phyloP scores from a whole-genome alignment of 441 rosid genomes.

The Brassica hybrid region DNA sequence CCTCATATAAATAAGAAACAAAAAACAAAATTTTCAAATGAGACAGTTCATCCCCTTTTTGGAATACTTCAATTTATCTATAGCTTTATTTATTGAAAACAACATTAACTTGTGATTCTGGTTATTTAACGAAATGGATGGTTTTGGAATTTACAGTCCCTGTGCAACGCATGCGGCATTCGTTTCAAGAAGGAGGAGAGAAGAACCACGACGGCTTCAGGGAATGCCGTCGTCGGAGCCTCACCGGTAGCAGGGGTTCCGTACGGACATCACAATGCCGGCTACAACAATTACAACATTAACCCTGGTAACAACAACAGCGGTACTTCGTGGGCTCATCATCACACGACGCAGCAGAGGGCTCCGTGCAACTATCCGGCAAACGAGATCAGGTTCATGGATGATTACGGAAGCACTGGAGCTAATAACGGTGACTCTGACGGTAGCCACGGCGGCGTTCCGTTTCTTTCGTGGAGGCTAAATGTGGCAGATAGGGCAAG shows the following conservation, averaged over 20 bases:
- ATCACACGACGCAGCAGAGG: conserved; percentile 64
- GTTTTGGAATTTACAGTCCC: conserved; percentile 61
- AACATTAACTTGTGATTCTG: conserved; percentile 19
- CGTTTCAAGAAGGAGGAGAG: conserved; percentile 97
- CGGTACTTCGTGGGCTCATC: conserved; percentile 35
- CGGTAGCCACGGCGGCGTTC: conserved; percentile 45
- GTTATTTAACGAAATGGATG: conserved; percentile 29
- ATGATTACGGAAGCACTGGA: conserved; percentile 52
- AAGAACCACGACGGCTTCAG: background rate
- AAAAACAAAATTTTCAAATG: conserved; percentile 1
- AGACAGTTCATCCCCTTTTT: background rate
- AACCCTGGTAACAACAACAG: conserved; percentile 20
- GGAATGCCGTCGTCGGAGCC: conserved; percentile 40
- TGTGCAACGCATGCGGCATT: conserved; percentile 99
- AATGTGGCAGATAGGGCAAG: conserved; percentile 85
- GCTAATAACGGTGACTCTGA: conserved; percentile 48
- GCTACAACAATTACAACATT: conserved; percentile 36
- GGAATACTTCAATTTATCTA: background rate
- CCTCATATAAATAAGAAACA: background rate
- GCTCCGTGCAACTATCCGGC: conserved; percentile 61
- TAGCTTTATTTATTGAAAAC: conserved; percentile 19
- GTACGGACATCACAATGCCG: conserved; percentile 45
- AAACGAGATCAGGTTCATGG: conserved; percentile 77
- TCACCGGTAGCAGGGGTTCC: conserved; percentile 50
- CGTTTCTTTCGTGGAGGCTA: conserved; percentile 87